Evolutionary conservation across 2,329 filamentous ascomycete species (phyloP).

Genomic region (Aspergillus sp.): DNA sequence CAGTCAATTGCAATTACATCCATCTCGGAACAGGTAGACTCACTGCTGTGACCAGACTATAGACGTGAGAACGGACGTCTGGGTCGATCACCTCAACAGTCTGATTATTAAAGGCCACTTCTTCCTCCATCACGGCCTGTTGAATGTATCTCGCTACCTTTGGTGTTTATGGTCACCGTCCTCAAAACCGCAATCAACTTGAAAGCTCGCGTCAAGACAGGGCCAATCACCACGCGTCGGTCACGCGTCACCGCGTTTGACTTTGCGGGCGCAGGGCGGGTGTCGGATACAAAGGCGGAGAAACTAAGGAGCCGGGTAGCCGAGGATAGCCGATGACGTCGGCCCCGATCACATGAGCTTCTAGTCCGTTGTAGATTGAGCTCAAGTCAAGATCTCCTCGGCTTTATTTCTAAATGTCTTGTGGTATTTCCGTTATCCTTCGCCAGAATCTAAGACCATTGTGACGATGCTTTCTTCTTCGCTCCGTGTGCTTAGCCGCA

Average conservation of each 20-base stretch:
- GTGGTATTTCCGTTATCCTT: neutral
- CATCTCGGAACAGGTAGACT: constrained; percentile 39
- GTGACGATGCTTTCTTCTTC: constrained; percentile 37
- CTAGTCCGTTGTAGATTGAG: neutral
- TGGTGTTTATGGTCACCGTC: constrained; percentile 4
- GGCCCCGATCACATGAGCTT: constrained; percentile 19
- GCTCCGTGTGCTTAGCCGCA: constrained; percentile 31
- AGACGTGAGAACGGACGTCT: constrained; percentile 89
- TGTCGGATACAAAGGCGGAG: constrained; percentile 12
- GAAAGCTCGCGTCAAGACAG: neutral
- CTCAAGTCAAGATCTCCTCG: neutral
- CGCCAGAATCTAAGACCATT: neutral
- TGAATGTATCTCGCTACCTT: constrained; percentile 8
- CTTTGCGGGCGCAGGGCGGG: neutral
- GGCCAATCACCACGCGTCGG: constrained; percentile 26
- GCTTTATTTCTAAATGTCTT: neutral
- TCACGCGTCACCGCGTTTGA: constrained; percentile 31
- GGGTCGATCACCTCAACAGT: constrained; percentile 71
- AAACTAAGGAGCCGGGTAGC: constrained; percentile 18
- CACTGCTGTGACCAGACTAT: constrained; percentile 90
- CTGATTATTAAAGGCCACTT: constrained; percentile 40
- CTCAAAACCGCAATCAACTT: constrained; percentile 3
- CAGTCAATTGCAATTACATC: constrained; percentile 2
- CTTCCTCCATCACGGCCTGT: constrained; percentile 41
- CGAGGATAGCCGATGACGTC: constrained; percentile 36